These are phyloP conservation scores for Debaryomyces prosopidis DNA, from an alignment of 805 yeast species.

Conservation along the genomic window DNA sequence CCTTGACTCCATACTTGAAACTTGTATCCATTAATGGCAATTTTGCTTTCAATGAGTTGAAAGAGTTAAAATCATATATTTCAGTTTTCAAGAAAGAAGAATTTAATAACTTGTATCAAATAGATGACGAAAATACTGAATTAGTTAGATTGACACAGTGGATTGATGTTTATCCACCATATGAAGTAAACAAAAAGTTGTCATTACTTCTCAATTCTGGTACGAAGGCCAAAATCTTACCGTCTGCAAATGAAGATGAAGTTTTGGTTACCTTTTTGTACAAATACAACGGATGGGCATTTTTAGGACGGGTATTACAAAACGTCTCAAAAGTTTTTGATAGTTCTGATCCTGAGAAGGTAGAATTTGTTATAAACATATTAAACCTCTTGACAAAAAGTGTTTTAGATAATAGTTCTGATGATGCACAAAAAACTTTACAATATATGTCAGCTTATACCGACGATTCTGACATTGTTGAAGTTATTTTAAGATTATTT, in stretches of 20 bases:
- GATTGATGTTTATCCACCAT: conserved; percentile 57
- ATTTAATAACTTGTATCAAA: conserved; percentile 39
- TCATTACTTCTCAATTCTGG: conserved; percentile 46
- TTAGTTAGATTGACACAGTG: conserved; percentile 50
- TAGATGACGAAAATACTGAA: conserved; percentile 55
- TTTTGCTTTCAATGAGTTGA: conserved; percentile 65
- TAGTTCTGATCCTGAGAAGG: conserved; percentile 35
- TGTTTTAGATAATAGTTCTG: conserved; percentile 37
- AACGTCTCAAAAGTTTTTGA: conserved; percentile 50
- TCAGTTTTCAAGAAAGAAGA: conserved; percentile 40
- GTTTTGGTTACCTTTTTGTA: conserved; percentile 65
- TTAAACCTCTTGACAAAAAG: conserved; percentile 52
- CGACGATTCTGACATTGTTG: conserved; percentile 59
- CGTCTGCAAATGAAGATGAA: conserved; percentile 39
- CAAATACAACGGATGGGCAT: conserved; percentile 83
- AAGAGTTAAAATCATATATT: conserved; percentile 62
- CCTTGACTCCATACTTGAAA: conserved; percentile 60
- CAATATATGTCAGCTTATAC: conserved; percentile 49
- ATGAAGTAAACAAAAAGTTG: conserved; percentile 47
- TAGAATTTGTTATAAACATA: conserved; percentile 46
- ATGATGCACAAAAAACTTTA: conserved; percentile 22
- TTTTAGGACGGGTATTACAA: conserved; percentile 75
- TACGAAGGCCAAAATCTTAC: conserved; percentile 71
- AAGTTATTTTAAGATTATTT: conserved; percentile 62
- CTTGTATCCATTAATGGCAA: conserved; percentile 62